Percentiles rank a stretch among this genome's conserved stretches.
These are phyloP conservation scores for Ophiocordyceps camponoti-rufipedis DNA, from an alignment of 2,329 filamentous ascomycete species.

Conservation along the genomic window DNA sequence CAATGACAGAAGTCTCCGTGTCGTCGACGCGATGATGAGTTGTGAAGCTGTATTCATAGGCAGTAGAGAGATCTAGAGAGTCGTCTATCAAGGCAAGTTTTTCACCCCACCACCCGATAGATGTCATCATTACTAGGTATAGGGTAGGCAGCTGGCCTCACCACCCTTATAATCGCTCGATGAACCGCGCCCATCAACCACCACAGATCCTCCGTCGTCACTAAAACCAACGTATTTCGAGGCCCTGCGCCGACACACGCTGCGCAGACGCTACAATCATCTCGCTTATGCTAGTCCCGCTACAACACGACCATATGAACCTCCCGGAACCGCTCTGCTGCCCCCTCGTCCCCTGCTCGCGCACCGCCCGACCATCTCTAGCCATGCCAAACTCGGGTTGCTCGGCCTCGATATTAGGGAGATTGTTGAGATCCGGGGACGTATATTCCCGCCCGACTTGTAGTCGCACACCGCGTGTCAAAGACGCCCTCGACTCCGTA, in stretches of 20 bases:
- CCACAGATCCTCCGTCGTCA: no score
- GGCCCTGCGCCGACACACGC: neutral
- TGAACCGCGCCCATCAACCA: no score
- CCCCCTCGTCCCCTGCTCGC: neutral
- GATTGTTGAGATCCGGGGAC: constrained; percentile 17
- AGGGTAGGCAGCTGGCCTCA: no score
- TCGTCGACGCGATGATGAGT: no score
- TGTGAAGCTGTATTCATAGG: no score
- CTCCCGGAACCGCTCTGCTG: neutral
- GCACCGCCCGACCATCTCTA: neutral
- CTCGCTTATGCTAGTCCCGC: neutral
- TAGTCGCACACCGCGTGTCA: constrained; percentile 14
- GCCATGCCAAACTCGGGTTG: neutral
- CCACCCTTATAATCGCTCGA: no score
- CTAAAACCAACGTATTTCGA: no score
- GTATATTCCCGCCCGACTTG: constrained; percentile 16
- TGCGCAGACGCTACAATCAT: neutral
- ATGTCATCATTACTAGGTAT: no score
- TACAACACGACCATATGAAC: neutral
- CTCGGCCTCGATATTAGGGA: constrained; percentile 14
- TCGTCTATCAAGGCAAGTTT: no score
- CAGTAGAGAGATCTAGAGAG: no score
- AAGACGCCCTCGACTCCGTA: constrained; percentile 38
- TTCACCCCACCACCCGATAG: no score
- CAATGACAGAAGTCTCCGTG: no score